Base-by-base conservation (phyloP, 2,329 filamentous ascomycete species). In the Colletotrichum caudatum region DNA sequence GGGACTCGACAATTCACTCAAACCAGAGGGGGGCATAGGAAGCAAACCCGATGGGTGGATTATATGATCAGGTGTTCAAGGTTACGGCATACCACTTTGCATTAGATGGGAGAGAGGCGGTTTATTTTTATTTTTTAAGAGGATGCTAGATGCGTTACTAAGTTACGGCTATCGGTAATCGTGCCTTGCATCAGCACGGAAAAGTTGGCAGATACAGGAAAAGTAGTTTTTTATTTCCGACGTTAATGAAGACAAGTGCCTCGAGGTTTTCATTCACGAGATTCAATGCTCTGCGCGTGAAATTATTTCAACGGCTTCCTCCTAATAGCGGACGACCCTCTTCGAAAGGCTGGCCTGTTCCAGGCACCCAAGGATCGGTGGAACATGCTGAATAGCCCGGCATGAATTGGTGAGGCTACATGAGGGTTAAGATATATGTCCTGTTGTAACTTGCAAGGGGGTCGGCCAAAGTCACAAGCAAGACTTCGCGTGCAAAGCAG, bases 71-170 rank as follows among this genome's bases (percentile, higher is more conserved):
- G 44, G 65, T 51, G 46, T 63, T 56, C 6, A 35, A 23, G 59
- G 23, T 46, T 50, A 64, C 20, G 65, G 69, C 65, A 72, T 72
- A 72, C 65, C 54, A 69, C 60, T 71, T 59, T 64, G 65, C 65
- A 69, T 72, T 72, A 72, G 66, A 72, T 64, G 39, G 26, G 26
- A 37, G 53, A 56, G 37, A 26, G 69, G 69, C 69, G 69, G n/a
- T n/a, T n/a, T n/a, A n/a, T n/a, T n/a, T n/a, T n/a, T n/a, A n/a
- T 72, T 64, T 60, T 71, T 69, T 64, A 50, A 12, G 46, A 64
- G 53, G 26, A 53, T 63, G 69, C 46, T 23, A 56, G n/a, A 57
- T 51, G 65, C 53, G 57, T 46, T 14, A 51, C 26, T 69, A 33
- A 53, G 58, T 62, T 53, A 29, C 63, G 35, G 54, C 29, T 41